Evolutionary conservation across 352 stramenopile genomes (phyloP), one percentile per base, ranked within the genome.

Genomic region (Phytophthora pini): DNA sequence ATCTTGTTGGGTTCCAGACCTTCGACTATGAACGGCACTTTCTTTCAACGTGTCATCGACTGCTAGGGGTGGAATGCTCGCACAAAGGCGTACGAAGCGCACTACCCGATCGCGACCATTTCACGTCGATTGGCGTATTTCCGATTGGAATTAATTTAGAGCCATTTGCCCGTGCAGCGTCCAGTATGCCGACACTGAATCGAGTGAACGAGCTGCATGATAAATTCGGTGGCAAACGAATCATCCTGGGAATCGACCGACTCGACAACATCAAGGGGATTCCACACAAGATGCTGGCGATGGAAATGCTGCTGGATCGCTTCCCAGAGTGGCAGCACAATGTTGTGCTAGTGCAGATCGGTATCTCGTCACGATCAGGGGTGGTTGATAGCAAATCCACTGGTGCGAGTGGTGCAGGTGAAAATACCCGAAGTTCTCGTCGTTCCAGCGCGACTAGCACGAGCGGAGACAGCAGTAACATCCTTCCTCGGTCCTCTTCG

Each of bases 331-430:
- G 92, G 91, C 85, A 95, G 40, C 92, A 96, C 46, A 98, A 98
- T 73, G 92, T 98, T 39, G 93, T 97, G 15, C 68, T 99, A 26
- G 92, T 99, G 46, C 94, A 98, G 72, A 97, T 99, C 57, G 96
- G 95, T n/a, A 97, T 99, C 44, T 98, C 94, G 8, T 95, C 87
- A 7, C 75, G 85, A 11, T 77, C 70, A 20, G 72, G 51, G n/a
- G 77, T 81, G 8, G 75, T 84, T 27, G 79, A 88, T 6, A 76
- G 45, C 38, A 72, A 59, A 3, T 43, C 56, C 1, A 72, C 49
- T 0, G 34, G 32, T 7, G 39, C 29, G 12, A 81, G 54, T 36
- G 32, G 32, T 15, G 40, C 51, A 46, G 45, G 44, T 9, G 64
- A 74, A 10, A 65, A 53, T 17, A 20, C 47, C 38, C 54, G 60